phyloP scores from a whole-genome alignment of 257 asterid genomes.

The Cinchona pubescens region DNA sequence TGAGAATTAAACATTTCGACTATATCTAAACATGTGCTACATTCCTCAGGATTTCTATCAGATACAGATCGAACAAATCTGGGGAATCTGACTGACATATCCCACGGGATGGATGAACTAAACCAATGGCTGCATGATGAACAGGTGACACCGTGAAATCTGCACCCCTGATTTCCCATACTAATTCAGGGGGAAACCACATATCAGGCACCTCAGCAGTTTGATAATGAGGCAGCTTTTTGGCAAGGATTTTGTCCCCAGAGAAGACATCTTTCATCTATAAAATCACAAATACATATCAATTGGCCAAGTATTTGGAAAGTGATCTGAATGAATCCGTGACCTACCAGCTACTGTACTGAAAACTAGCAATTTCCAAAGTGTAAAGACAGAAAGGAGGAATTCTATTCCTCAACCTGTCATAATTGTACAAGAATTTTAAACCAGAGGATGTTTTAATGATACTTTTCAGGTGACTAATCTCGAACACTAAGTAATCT shows the following conservation, averaged over 20 bases:
- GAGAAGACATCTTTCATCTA: slow-evolving; percentile 77
- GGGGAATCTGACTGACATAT: slow-evolving; percentile 80
- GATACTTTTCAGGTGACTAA: no score
- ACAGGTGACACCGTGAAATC: slow-evolving; percentile 78
- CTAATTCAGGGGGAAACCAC: slow-evolving; percentile 80
- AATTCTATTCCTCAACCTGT: neutral
- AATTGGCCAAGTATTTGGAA: neutral
- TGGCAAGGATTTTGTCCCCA: slow-evolving; percentile 52
- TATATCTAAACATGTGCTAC: slow-evolving; percentile 66
- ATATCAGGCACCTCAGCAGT: slow-evolving; percentile 71
- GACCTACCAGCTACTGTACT: neutral
- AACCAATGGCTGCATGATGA: slow-evolving; percentile 79
- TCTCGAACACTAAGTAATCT: neutral
- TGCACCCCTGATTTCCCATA: slow-evolving; percentile 83
- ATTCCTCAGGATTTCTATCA: slow-evolving; percentile 80
- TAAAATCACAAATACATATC: slow-evolving; percentile 17
- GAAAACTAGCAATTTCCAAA: neutral
- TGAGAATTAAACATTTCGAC: slow-evolving; percentile 74
- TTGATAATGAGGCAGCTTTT: slow-evolving; percentile 66
- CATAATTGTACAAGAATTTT: neutral
- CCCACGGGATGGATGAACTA: slow-evolving; percentile 78
- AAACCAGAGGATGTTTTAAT: neutral
- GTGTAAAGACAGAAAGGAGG: neutral
- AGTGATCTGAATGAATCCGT: neutral
- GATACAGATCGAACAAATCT: slow-evolving; percentile 50